Evolutionary conservation across 306 rosid genomes (phyloP).

Genomic region (Mimosa pudica): DNA sequence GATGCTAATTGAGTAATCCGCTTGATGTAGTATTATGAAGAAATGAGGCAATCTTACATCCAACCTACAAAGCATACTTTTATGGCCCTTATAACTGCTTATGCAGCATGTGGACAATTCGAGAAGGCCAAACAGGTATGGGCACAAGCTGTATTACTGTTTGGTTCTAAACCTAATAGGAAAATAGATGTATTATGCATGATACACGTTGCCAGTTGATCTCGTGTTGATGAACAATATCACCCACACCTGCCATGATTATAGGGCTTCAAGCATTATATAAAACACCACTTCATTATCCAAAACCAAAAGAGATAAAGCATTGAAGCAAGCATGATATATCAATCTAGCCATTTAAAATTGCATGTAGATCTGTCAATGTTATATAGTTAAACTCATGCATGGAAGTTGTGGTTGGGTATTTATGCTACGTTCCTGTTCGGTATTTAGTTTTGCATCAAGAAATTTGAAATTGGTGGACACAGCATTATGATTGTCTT

Average conservation of each 20-base stretch:
- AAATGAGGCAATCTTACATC: constrained; percentile 47
- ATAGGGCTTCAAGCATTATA: background rate
- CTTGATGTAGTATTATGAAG: constrained; percentile 67
- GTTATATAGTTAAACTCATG: constrained; percentile 1
- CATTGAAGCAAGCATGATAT: constrained; percentile 12
- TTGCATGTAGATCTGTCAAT: constrained; percentile 25
- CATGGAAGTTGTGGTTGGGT: background rate
- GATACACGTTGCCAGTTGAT: background rate
- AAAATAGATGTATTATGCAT: background rate
- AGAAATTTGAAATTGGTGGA: constrained; percentile 4
- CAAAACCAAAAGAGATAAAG: constrained; percentile 1
- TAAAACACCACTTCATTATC: background rate
- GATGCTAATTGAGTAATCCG: constrained; percentile 43
- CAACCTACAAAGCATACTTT: constrained; percentile 52
- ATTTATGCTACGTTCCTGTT: background rate
- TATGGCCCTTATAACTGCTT: constrained; percentile 77
- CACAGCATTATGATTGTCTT: background rate
- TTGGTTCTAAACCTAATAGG: background rate
- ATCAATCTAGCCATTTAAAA: constrained; percentile 20
- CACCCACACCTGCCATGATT: background rate
- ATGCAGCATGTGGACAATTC: constrained; percentile 70
- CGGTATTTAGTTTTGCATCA: background rate
- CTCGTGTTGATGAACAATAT: background rate
- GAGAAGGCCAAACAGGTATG: constrained; percentile 91
- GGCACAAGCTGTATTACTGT: constrained; percentile 10